Conservation (phyloP, 2,329 filamentous ascomycete genomes). For the Aureobasidium subglaciale region DNA sequence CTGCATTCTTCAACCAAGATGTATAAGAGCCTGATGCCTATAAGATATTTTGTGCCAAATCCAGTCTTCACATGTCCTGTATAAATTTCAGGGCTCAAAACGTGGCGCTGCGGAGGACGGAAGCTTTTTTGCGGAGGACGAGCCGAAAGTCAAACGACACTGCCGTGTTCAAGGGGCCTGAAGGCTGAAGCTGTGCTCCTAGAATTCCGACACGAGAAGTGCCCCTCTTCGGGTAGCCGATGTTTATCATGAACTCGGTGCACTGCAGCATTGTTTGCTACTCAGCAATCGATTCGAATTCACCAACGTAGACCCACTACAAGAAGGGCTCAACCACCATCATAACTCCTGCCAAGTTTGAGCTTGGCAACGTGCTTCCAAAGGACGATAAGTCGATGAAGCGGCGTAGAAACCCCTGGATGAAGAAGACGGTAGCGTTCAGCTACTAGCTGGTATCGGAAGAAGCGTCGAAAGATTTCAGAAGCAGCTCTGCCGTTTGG, state of each 20-base stretch:
- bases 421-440: background rate
- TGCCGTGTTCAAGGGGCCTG: background rate
- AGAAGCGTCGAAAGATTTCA: background rate
- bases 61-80: background rate
- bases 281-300: background rate
- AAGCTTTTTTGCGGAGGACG: background rate
- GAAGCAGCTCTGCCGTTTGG: background rate
- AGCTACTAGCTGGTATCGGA: background rate
- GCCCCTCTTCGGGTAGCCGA: background rate
- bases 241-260: background rate
- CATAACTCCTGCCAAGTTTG: slow-evolving; percentile 6
- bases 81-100: background rate
- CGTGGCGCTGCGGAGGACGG: background rate
- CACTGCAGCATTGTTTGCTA: background rate
- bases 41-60: background rate
- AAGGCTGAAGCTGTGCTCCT: background rate
- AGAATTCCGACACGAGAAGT: background rate
- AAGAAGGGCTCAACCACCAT: background rate
- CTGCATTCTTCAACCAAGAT: background rate
- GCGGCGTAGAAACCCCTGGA: background rate
- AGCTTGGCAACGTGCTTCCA: slow-evolving; percentile 9
- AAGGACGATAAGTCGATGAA: background rate
- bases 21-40: background rate
- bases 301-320: background rate
- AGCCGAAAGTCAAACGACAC: slow-evolving; percentile 10